These are phyloP conservation scores for Capillidium rhysosporum DNA, from an alignment of 371 early-diverging fungal genomes.

Conservation along the genomic window DNA sequence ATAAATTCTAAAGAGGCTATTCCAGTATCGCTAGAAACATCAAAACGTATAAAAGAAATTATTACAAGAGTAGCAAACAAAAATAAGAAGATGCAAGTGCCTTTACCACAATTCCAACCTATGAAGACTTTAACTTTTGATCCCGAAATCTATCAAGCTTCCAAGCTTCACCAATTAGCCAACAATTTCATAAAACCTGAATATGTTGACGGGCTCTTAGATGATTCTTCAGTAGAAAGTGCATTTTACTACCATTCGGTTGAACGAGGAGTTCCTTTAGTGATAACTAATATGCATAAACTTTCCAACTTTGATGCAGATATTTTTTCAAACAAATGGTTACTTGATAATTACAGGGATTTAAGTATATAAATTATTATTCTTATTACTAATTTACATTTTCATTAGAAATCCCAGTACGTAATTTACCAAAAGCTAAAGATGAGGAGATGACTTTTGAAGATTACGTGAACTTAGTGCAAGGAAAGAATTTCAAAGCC, in stretches of 20 bases:
- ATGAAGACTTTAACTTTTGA: too few species aligned
- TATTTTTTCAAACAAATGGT: conserved; percentile 14
- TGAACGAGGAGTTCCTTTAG: conserved; percentile 17
- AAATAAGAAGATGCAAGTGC: too few species aligned
- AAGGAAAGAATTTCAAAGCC: not conserved
- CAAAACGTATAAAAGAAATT: too few species aligned
- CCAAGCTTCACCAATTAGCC: too few species aligned
- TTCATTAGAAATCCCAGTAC: conserved; percentile 4
- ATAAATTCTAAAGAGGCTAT: too few species aligned
- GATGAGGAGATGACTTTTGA: not conserved
- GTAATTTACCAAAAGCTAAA: not conserved
- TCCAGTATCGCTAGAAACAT: too few species aligned
- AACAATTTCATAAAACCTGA: too few species aligned
- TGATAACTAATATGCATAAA: conserved; percentile 19
- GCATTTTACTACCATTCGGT: not conserved
- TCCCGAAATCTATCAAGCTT: too few species aligned
- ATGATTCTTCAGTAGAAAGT: not conserved
- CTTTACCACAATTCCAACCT: too few species aligned
- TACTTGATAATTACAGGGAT: conserved; percentile 12
- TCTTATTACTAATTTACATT: not conserved
- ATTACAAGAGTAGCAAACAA: too few species aligned
- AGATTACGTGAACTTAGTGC: not conserved
- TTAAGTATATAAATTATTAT: conserved; percentile 15
- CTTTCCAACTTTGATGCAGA: conserved; percentile 13
- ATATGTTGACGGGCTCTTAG: not conserved